Percentiles rank a stretch among this genome's conserved stretches.
These are phyloP conservation scores for Cryptococcus sp. DNA, from an alignment of 1,284 basidiomycete species.

Conservation along the genomic window DNA sequence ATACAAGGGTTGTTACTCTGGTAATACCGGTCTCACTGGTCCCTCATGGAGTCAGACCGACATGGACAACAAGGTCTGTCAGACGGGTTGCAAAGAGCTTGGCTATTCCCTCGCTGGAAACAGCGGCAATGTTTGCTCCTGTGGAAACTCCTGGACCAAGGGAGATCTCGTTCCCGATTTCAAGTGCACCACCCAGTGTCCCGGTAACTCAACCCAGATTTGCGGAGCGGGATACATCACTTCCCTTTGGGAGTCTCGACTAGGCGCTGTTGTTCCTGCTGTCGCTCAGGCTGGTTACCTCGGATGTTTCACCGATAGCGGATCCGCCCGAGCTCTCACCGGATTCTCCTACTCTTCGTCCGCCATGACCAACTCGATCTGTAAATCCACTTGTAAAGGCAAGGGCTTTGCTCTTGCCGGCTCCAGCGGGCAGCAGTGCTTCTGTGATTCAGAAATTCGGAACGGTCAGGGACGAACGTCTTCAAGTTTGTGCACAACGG, in stretches of 20 bases:
- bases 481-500: neutral
- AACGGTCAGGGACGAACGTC: neutral
- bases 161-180: slow-evolving; percentile 11
- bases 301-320: slow-evolving; percentile 22
- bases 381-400: slow-evolving; percentile 14
- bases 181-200: slow-evolving; percentile 14
- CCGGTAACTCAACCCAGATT: slow-evolving; percentile 10
- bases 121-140: slow-evolving; percentile 21
- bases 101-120: slow-evolving; percentile 12
- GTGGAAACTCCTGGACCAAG: slow-evolving; percentile 17
- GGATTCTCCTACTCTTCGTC: slow-evolving; percentile 13
- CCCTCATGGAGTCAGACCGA: slow-evolving; percentile 1
- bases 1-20: neutral
- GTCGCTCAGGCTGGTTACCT: slow-evolving; percentile 13
- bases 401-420: slow-evolving; percentile 15
- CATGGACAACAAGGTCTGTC: slow-evolving; percentile 11
- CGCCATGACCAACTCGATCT: slow-evolving; percentile 18
- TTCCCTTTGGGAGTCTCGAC: slow-evolving; percentile 15
- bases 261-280: slow-evolving; percentile 10
- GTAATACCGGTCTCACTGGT: slow-evolving; percentile 1
- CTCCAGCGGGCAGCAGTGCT: slow-evolving; percentile 6
- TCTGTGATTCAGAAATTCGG: slow-evolving; percentile 6
- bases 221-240: slow-evolving; percentile 11
- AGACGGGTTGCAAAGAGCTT: slow-evolving; percentile 7
- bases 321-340: slow-evolving; percentile 2